phyloP scores from a whole-genome alignment of 1,139 yeast genomes.

The Eremothecium gossypii region DNA sequence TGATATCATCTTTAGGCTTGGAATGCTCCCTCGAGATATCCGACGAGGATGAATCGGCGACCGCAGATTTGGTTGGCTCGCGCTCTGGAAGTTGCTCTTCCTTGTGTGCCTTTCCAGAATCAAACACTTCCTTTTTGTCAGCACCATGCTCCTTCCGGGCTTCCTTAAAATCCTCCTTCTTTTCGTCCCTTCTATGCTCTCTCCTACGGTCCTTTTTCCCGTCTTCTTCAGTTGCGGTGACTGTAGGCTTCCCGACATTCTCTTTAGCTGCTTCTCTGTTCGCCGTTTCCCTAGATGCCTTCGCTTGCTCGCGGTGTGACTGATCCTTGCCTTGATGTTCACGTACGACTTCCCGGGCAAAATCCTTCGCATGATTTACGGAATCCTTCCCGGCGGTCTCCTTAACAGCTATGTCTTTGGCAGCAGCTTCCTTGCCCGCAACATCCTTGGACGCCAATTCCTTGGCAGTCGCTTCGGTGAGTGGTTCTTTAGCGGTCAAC shows the following conservation, averaged over 20 bases:
- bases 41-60: no score
- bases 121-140: slow-evolving; percentile 9
- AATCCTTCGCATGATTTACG: no score
- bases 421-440: slow-evolving; percentile 2
- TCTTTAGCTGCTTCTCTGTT: not conserved
- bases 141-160: slow-evolving; percentile 11
- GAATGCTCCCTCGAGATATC: not conserved
- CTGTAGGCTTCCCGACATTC: no score
- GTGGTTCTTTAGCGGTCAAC: not conserved
- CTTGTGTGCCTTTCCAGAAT: slow-evolving; percentile 24
- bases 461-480: not conserved
- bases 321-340: no score
- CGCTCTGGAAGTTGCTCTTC: slow-evolving; percentile 12
- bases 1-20: slow-evolving; percentile 2
- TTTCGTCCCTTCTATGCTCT: slow-evolving; percentile 2
- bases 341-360: no score
- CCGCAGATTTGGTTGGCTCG: no score
- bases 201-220: slow-evolving; percentile 6
- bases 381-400: no score
- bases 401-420: no score
- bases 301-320: slow-evolving; percentile 1
- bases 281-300: not conserved
- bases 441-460: not conserved
- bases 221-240: not conserved
- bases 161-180: slow-evolving; percentile 14